A percentile compares a stretch with the other conserved stretches of the same genome.
Evolutionary conservation across 2,329 filamentous ascomycete species (phyloP).

Genomic region (Aspergillus carbonarius): DNA sequence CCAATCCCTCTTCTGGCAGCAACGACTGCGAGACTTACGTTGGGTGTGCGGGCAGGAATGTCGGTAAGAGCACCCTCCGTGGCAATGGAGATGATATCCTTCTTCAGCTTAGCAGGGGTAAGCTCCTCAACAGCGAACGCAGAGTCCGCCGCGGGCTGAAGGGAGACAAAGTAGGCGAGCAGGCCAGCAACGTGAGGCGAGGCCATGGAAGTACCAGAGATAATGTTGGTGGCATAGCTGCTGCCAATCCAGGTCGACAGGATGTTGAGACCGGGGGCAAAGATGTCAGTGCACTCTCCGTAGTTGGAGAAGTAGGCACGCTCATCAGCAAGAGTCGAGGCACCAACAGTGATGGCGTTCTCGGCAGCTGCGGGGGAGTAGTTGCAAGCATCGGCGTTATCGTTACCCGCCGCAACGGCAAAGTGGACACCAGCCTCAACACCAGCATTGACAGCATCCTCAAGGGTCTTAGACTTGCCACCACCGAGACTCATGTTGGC

Average conservation of each 20-base stretch:
- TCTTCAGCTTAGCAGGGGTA: conserved; percentile 92
- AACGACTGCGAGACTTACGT: conserved; percentile 53
- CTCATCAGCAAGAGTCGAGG: conserved; percentile 87
- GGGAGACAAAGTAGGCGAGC: conserved; percentile 94
- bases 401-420: conserved; percentile 95
- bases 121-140: conserved; percentile 87
- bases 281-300: conserved; percentile 99
- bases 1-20: not conserved
- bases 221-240: conserved; percentile 95
- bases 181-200: conserved; percentile 96
- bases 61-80: conserved; percentile 76
- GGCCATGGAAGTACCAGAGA: conserved; percentile 99
- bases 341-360: conserved; percentile 93
- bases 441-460: conserved; percentile 89
- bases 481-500: conserved; percentile 99
- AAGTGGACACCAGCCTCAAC: conserved; percentile 93
- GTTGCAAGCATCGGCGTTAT: conserved; percentile 98
- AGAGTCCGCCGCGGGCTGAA: conserved; percentile 86
- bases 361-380: conserved; percentile 94
- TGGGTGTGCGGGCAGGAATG: conserved; percentile 81
- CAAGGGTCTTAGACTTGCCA: conserved; percentile 90
- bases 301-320: conserved; percentile 99
- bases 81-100: conserved; percentile 76
- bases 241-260: conserved; percentile 98
- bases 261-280: conserved; percentile 95